A percentile compares a stretch with the other conserved stretches of the same genome.
These are phyloP conservation scores for Barnettozyma sucrosica DNA, from an alignment of 805 yeast species.

Conservation along the genomic window DNA sequence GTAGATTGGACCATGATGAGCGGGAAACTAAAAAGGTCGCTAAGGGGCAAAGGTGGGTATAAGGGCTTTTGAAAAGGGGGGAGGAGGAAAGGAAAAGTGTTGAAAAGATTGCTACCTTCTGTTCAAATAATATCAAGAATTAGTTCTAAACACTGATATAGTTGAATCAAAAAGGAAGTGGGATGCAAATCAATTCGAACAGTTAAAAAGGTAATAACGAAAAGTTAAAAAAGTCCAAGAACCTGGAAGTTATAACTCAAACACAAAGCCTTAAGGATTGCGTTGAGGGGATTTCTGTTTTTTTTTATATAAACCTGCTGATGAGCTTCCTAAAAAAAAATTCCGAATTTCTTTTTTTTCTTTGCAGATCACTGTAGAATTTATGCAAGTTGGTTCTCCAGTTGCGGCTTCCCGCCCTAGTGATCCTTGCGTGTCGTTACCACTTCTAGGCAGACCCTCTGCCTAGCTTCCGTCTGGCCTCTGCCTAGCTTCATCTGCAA, in stretches of 20 bases:
- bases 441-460: neutral
- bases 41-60: neutral
- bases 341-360: neutral
- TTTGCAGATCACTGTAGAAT: neutral
- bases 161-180: neutral
- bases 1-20: conserved; percentile 17
- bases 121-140: neutral
- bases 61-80: neutral
- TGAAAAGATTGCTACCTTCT: neutral
- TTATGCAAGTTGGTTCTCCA: neutral
- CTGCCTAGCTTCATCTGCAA: neutral
- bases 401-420: neutral
- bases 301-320: neutral
- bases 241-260: neutral
- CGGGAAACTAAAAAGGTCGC: neutral
- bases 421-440: neutral
- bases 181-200: neutral
- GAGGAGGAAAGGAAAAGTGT: neutral
- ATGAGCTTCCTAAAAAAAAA: neutral
- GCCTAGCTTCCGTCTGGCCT: neutral
- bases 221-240: neutral
- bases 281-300: neutral
- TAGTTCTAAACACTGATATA: neutral
- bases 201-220: neutral
- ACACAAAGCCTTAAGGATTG: neutral